Evolutionary conservation across 345 rosid genomes (phyloP).

Genomic region (Raphanus sativus): DNA sequence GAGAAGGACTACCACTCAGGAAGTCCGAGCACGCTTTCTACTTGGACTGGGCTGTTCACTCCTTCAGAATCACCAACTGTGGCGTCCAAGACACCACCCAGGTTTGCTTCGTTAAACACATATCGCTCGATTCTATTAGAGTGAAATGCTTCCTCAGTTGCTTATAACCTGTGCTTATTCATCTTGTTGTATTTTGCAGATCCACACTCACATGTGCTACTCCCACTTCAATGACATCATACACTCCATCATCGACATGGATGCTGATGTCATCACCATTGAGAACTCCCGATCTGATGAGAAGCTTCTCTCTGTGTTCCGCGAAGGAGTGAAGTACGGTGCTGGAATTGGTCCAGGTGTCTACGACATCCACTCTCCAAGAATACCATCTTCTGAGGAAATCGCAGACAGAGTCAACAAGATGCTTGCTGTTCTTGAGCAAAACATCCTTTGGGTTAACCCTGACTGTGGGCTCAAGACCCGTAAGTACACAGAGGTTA

Average conservation of each 20-base stretch:
- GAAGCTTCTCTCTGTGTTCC: slow-evolving; percentile 97
- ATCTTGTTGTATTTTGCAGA: slow-evolving; percentile 44
- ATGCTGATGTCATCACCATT: slow-evolving; percentile 95
- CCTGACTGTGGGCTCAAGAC: slow-evolving; percentile 99
- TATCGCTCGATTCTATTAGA: background rate
- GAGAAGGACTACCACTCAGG: slow-evolving; percentile 97
- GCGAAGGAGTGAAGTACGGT: slow-evolving; percentile 96
- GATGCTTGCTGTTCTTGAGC: slow-evolving; percentile 97
- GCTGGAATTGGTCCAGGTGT: slow-evolving; percentile 99
- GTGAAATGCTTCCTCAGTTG: background rate
- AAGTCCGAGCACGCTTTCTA: slow-evolving; percentile 96
- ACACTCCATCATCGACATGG: slow-evolving; percentile 99
- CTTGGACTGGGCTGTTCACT: slow-evolving; percentile 99
- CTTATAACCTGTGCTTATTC: background rate
- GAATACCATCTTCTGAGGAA: slow-evolving; percentile 92
- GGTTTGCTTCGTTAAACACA: slow-evolving; percentile 42
- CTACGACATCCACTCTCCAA: slow-evolving; percentile 96
- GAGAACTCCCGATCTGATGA: slow-evolving; percentile 99
- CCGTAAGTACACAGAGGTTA: slow-evolving; percentile 86
- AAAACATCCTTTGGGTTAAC: slow-evolving; percentile 96
- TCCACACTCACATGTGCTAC: slow-evolving; percentile 99
- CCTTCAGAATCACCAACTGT: slow-evolving; percentile 92
- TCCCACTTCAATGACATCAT: slow-evolving; percentile 98
- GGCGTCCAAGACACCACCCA: slow-evolving; percentile 91
- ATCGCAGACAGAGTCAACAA: slow-evolving; percentile 95